These are phyloP conservation scores for Alliaria petiolata DNA, from an alignment of 345 rosid genomes.

Conservation along the genomic window DNA sequence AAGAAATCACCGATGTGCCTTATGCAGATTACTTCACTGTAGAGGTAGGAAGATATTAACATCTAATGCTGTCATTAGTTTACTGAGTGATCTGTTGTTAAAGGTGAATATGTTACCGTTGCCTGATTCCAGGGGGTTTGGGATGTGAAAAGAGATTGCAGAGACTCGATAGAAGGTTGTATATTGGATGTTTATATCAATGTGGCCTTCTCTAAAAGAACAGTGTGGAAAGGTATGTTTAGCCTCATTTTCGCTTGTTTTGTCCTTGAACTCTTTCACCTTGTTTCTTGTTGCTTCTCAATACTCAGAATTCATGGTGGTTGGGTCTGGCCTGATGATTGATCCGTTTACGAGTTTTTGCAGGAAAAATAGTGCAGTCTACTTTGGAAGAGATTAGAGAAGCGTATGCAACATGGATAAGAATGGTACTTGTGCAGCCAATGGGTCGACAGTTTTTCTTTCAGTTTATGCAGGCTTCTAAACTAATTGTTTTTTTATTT, in stretches of 20 bases:
- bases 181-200: slow-evolving; percentile 58
- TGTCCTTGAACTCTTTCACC: neutral
- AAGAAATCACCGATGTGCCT: slow-evolving; percentile 80
- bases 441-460: neutral
- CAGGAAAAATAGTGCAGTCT: slow-evolving; percentile 92
- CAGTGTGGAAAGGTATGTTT: slow-evolving; percentile 83
- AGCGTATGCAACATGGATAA: slow-evolving; percentile 69
- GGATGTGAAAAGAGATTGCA: slow-evolving; percentile 59
- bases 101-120: neutral
- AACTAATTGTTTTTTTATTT: neutral
- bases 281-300: slow-evolving; percentile 9
- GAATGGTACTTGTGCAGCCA: slow-evolving; percentile 44
- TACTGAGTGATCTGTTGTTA: slow-evolving; percentile 2
- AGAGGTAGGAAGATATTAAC: slow-evolving; percentile 55
- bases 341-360: slow-evolving; percentile 8
- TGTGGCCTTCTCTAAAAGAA: slow-evolving; percentile 83
- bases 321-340: neutral
- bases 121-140: slow-evolving; percentile 60
- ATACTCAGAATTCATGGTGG: neutral
- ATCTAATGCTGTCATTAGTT: neutral
- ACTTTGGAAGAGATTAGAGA: slow-evolving; percentile 85
- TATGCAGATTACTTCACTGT: slow-evolving; percentile 87
- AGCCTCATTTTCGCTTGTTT: neutral
- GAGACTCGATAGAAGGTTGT: slow-evolving; percentile 58
- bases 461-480: neutral